phyloP scores from a whole-genome alignment of 495 filamentous ascomycete genomes.

The Corynascus novoguineensis region DNA sequence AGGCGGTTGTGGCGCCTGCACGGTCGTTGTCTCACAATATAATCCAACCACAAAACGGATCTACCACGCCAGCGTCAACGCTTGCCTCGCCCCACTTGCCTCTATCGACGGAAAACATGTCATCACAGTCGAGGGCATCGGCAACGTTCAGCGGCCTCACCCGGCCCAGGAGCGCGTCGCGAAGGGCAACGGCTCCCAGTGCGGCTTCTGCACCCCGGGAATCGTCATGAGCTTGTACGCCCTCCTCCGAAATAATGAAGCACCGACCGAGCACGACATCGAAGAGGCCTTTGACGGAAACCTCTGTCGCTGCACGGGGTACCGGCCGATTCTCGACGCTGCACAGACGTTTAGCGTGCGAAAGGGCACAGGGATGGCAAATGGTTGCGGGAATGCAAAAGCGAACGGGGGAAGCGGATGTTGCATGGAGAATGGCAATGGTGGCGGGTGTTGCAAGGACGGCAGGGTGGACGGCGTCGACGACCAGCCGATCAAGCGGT shows the following conservation, averaged over 20 bases:
- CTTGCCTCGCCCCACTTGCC: conserved; percentile 85
- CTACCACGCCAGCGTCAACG: conserved; percentile 90
- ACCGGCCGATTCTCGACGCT: conserved; percentile 88
- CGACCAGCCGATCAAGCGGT: conserved; percentile 57
- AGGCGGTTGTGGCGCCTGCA: conserved; percentile 95
- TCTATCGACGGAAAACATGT: conserved; percentile 97
- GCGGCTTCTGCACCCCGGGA: conserved; percentile 88
- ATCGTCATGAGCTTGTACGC: conserved; percentile 96
- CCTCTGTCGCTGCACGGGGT: conserved; percentile 91
- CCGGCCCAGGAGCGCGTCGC: conserved; percentile 89
- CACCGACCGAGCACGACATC: conserved; percentile 65
- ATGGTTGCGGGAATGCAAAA: conserved; percentile 52
- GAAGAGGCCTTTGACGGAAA: conserved; percentile 95
- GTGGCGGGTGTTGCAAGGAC: conserved; percentile 63
- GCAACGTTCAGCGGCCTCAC: conserved; percentile 80
- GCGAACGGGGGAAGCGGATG: conserved; percentile 61
- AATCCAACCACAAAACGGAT: conserved; percentile 87
- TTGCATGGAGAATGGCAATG: conserved; percentile 57
- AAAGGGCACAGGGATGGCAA: conserved; percentile 16
- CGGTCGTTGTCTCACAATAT: conserved; percentile 87
- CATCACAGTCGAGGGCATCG: conserved; percentile 97
- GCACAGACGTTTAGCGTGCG: conserved; percentile 63
- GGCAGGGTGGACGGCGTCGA: conserved; percentile 30
- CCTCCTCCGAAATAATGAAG: conserved; percentile 66
- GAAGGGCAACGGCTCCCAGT: conserved; percentile 62